A percentile compares a stretch with the other conserved stretches of the same genome.
Conservation (phyloP, 345 rosid species). For the Populus simonii region DNA sequence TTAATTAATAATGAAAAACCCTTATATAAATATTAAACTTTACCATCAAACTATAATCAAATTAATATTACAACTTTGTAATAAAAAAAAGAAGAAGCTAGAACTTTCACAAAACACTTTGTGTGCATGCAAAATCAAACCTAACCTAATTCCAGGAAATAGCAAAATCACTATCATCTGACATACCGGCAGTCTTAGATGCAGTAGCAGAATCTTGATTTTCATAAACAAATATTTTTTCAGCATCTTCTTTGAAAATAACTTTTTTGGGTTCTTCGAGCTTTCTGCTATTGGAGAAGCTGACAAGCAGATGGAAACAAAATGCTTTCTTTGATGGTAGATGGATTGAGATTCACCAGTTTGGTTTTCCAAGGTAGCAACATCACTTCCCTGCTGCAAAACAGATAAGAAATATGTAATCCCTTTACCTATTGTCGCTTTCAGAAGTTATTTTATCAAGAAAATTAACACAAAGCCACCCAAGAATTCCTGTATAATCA, state of each 20-base stretch:
- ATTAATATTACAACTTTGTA: no score
- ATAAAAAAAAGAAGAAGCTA: no score
- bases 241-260: constrained; percentile 20
- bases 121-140: no score
- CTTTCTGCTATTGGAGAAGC: constrained; percentile 33
- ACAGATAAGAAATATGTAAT: neutral
- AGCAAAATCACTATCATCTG: no score
- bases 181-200: constrained; percentile 2
- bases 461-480: neutral
- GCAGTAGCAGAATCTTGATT: constrained; percentile 26
- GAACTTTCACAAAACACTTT: no score
- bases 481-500: neutral
- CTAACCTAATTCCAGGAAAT: no score
- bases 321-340: constrained; percentile 35
- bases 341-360: constrained; percentile 16
- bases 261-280: constrained; percentile 21
- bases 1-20: no score
- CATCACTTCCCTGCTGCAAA: constrained; percentile 1
- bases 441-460: neutral
- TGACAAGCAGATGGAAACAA: constrained; percentile 70
- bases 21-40: no score
- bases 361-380: constrained; percentile 2
- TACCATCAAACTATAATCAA: no score
- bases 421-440: neutral
- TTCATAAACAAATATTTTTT: constrained; percentile 6